phyloP scores from a whole-genome alignment of 176 grass and related monocot genomes.

The Oryza glumipatula region DNA sequence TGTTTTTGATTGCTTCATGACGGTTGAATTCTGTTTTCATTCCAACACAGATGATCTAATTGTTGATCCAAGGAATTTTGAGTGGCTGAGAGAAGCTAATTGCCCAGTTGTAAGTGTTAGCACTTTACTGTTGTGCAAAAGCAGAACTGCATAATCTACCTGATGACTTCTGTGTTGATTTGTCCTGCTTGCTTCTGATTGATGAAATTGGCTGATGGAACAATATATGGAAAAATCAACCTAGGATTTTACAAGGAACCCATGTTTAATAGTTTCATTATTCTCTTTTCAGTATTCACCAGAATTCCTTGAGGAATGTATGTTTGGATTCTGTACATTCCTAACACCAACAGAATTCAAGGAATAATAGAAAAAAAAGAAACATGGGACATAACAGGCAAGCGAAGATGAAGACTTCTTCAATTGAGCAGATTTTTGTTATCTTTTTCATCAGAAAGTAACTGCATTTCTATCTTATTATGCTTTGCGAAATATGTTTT shows the following conservation, averaged over 20 bases:
- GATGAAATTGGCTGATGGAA: not conserved
- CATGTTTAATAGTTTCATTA: not conserved
- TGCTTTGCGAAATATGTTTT: not conserved
- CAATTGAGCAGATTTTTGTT: not conserved
- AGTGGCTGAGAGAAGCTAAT: conserved; percentile 95
- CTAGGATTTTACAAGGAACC: not conserved
- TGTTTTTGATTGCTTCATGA: not conserved
- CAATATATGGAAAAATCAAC: not conserved
- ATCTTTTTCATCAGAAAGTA: not conserved
- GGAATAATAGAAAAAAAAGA: not conserved
- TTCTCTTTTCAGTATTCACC: not conserved
- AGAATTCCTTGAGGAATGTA: not conserved
- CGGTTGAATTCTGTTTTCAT: conserved; percentile 22
- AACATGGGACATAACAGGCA: not conserved
- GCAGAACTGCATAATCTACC: conserved; percentile 31
- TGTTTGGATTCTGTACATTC: not conserved
- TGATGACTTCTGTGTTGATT: not conserved
- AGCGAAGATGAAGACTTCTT: not conserved
- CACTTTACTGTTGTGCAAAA: conserved; percentile 8
- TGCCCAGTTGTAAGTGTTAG: conserved; percentile 87
- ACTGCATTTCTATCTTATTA: not conserved
- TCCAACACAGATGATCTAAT: conserved; percentile 78
- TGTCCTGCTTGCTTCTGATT: conserved; percentile 3
- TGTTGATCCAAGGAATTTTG: conserved; percentile 96
- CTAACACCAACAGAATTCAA: not conserved